Conservation (phyloP, 2,329 filamentous ascomycete species). For the Epichloe typhina region DNA sequence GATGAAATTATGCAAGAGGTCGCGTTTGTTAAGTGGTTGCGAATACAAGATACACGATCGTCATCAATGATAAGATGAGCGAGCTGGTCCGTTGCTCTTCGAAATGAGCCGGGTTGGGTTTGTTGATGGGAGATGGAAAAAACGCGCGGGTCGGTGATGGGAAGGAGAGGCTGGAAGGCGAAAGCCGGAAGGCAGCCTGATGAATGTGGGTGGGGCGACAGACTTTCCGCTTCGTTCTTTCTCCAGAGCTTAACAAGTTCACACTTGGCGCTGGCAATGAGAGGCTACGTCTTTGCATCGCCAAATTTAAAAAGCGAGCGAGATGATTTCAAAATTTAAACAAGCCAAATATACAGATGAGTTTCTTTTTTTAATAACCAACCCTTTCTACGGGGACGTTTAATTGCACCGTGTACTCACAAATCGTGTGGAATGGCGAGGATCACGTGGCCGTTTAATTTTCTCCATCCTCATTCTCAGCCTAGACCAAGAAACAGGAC, state of each 20-base stretch:
- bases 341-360: too few species aligned
- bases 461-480: background rate
- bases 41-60: background rate
- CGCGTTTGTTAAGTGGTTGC: background rate
- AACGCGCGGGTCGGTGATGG: constrained; percentile 1
- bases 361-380: too few species aligned
- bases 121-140: background rate
- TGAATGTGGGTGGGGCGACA: background rate
- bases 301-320: too few species aligned
- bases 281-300: too few species aligned
- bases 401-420: too few species aligned
- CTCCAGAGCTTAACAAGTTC: background rate
- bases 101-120: constrained; percentile 1
- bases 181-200: background rate
- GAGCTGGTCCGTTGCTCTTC: background rate
- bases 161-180: background rate
- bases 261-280: too few species aligned
- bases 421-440: too few species aligned
- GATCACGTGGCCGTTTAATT: too few species aligned
- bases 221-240: background rate
- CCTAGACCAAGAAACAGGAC: background rate
- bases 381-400: too few species aligned
- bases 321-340: too few species aligned
- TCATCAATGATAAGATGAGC: background rate
- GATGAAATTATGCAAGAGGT: background rate